phyloP scores from a whole-genome alignment of 345 rosid genomes.

The Dipteronia sinensis region DNA sequence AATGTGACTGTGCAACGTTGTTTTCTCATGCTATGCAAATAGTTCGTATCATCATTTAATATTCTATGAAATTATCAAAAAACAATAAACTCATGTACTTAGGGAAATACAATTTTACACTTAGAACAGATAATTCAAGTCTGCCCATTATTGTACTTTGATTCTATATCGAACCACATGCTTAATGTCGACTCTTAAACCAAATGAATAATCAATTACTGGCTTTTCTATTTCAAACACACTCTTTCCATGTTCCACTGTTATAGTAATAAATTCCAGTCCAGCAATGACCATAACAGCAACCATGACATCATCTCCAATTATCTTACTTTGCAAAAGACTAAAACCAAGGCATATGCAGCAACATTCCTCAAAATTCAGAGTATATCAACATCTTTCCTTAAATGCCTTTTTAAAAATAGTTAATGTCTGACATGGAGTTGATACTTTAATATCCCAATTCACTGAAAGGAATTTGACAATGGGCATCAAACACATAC shows the following conservation, averaged over 20 bases:
- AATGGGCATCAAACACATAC: not conserved
- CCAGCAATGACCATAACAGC: not conserved
- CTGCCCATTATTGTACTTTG: not conserved
- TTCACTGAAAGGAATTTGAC: not conserved
- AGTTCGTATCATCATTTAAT: not conserved
- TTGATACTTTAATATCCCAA: not conserved
- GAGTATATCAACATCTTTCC: not conserved
- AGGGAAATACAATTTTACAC: not conserved
- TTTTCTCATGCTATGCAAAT: not conserved
- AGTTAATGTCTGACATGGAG: not conserved
- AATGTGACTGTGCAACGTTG: not conserved
- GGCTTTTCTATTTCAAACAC: not conserved
- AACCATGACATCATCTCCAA: not conserved
- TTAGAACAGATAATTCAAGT: not conserved
- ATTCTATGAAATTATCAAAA: not conserved
- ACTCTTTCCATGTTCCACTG: not conserved
- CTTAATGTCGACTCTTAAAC: not conserved
- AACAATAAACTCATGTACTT: not conserved
- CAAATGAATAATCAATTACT: not conserved
- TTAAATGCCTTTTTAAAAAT: not conserved
- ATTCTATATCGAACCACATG: not conserved
- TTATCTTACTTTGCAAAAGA: not conserved
- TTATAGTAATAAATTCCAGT: slow-evolving; percentile 5
- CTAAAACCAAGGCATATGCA: not conserved
- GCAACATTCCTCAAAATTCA: not conserved